Percentiles rank a stretch among this genome's conserved stretches.
Evolutionary conservation across 179 eudicot species (phyloP).

Genomic region (Beta corolliflora): DNA sequence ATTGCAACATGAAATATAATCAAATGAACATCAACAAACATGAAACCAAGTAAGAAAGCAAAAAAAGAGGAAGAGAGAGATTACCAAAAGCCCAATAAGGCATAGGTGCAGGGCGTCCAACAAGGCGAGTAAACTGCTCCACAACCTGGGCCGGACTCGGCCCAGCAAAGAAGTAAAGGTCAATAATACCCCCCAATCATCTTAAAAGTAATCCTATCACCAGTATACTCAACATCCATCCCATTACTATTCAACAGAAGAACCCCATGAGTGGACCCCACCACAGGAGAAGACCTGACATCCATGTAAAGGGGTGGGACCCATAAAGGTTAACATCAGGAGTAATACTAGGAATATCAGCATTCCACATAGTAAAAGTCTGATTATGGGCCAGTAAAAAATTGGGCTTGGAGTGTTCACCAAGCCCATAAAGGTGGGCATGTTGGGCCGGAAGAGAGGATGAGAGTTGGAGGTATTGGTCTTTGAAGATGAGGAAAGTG

Average conservation of each 20-base stretch:
- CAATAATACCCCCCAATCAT: conserved; percentile 70
- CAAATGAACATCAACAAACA: too few relatives aligned
- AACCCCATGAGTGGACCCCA: conserved; percentile 61
- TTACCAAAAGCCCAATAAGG: conserved; percentile 86
- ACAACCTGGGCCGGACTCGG: conserved; percentile 47
- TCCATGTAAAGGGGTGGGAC: conserved; percentile 85
- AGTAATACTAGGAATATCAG: conserved; percentile 48
- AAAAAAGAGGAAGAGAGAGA: neutral
- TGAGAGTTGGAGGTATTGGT: conserved; percentile 65
- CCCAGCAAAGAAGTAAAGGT: conserved; percentile 63
- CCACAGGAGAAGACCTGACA: conserved; percentile 46
- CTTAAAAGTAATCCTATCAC: conserved; percentile 63
- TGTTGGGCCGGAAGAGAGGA: conserved; percentile 36
- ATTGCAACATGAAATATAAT: too few relatives aligned
- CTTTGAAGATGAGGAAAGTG: conserved; percentile 61
- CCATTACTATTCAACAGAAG: conserved; percentile 69
- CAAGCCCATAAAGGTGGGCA: conserved; percentile 75
- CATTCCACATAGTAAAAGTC: conserved; percentile 76
- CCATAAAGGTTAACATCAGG: conserved; percentile 64
- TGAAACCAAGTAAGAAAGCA: neutral
- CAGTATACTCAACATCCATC: conserved; percentile 64
- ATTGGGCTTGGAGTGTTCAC: conserved; percentile 71
- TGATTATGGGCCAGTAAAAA: conserved; percentile 60
- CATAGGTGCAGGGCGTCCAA: conserved; percentile 79
- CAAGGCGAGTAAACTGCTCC: conserved; percentile 58